Evolutionary conservation across 2,329 filamentous ascomycete genomes (phyloP), one percentile per base, ranked within the genome.

Genomic region (Stenocarpella maydis): DNA sequence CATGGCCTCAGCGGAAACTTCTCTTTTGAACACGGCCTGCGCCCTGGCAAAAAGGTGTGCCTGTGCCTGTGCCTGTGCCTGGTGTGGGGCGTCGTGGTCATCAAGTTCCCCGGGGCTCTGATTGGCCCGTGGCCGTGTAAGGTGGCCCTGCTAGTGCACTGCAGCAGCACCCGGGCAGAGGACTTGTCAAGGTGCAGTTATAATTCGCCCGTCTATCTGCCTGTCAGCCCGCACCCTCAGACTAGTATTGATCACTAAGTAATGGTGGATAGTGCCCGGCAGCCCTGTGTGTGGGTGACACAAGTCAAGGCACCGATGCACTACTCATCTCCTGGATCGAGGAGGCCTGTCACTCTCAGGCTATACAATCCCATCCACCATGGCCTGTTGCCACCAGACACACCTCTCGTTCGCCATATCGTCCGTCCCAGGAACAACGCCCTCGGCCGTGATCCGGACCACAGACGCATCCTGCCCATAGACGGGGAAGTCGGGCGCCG

Each of bases 341-440:
- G n/a, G n/a, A n/a, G n/a, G 8, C 8, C 3, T n/a, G 34, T 26
- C 21, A 12, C 12, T 19, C 24, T 34, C 1, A 15, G 9, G 28
- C 28, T 58, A 73, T 55, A 76, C 63, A 45, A 66, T 14, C 37
- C 75, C 75, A 21, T 76, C 65, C 6, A 74, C 71, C 71, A 77
- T 72, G 7, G 76, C 76, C 65, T 73, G 66, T 69, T 79, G 78
- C 71, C 77, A 77, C 76, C 76, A 81, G 14, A 69, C 70, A 73
- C 80, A 81, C 39, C 78, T 73, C 9, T 67, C 69, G 68, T 78
- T 80, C 19, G 74, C 76, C 69, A 76, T 68, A 47, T 75, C 72
- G 70, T 78, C 76, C 1, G 55, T 55, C 10, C 45, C 66, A 10
- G 55, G 54, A 24, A 52, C 64, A 12, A 74, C 71, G 0, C 74